phyloP scores from a whole-genome alignment of 805 yeast species.

The Metschnikowia cerradonensis region DNA sequence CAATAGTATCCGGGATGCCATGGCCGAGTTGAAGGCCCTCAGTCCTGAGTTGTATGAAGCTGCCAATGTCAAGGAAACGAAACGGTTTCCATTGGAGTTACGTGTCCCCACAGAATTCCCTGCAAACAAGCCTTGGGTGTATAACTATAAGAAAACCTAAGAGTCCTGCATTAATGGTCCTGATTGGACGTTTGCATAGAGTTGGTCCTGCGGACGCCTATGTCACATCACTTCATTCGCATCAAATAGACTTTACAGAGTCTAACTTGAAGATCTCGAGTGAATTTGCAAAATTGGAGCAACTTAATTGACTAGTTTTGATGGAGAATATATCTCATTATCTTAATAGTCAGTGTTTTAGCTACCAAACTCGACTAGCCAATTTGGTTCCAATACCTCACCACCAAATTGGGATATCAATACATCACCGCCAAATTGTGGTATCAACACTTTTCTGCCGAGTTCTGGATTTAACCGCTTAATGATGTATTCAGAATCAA shows the following conservation, averaged over 20 bases:
- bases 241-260: not conserved
- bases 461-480: no score
- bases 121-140: conserved; percentile 75
- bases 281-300: no score
- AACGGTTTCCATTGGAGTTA: conserved; percentile 76
- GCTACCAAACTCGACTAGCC: no score
- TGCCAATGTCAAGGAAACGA: conserved; percentile 56
- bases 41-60: conserved; percentile 54
- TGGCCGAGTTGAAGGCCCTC: conserved; percentile 56
- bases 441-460: no score
- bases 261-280: not conserved
- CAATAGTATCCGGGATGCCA: conserved; percentile 61
- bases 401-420: no score
- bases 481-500: not conserved
- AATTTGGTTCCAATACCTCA: no score
- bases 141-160: conserved; percentile 28
- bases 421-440: no score
- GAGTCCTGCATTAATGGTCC: not conserved
- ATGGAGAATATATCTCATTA: no score
- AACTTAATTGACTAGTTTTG: no score
- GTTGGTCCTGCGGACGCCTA: not conserved
- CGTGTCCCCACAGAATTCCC: conserved; percentile 90
- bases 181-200: not conserved
- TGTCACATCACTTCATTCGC: not conserved
- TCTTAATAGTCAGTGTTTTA: no score